Evolutionary conservation across 2,329 filamentous ascomycete species (phyloP).

Genomic region (Trichoderma pleuroti): DNA sequence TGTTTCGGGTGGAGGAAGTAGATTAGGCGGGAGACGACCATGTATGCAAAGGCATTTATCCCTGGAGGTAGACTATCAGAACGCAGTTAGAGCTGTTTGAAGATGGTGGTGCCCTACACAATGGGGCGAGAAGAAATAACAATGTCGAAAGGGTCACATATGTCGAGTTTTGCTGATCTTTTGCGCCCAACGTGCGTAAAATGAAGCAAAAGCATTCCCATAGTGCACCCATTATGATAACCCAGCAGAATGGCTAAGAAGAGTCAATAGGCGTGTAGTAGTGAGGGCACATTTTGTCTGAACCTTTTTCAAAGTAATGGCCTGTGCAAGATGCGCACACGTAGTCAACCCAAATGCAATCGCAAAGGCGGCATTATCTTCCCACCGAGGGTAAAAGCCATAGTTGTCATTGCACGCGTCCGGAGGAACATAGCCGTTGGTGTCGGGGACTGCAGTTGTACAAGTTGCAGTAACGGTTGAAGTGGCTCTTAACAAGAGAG

Average conservation of each 20-base stretch:
- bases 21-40: constrained; percentile 41
- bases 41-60: constrained; percentile 45
- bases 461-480: constrained; percentile 20
- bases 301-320: constrained; percentile 33
- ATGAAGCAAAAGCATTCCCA: constrained; percentile 41
- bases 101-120: constrained; percentile 29
- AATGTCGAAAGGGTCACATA: constrained; percentile 32
- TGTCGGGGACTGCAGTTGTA: constrained; percentile 32
- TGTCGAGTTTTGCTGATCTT: constrained; percentile 36
- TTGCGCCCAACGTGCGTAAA: constrained; percentile 35
- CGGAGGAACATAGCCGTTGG: constrained; percentile 32
- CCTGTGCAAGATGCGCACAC: constrained; percentile 29
- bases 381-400: constrained; percentile 33
- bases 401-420: constrained; percentile 35
- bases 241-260: constrained; percentile 33
- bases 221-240: constrained; percentile 37
- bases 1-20: constrained; percentile 38
- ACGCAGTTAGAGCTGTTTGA: neutral
- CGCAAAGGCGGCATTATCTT: constrained; percentile 33
- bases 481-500: neutral
- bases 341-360: constrained; percentile 31
- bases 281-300: neutral
- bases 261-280: neutral
- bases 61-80: constrained; percentile 24
- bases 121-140: constrained; percentile 40